Evolutionary conservation across 164 flowering plant species (phyloP).

Genomic region (Magnolia officinalis): DNA sequence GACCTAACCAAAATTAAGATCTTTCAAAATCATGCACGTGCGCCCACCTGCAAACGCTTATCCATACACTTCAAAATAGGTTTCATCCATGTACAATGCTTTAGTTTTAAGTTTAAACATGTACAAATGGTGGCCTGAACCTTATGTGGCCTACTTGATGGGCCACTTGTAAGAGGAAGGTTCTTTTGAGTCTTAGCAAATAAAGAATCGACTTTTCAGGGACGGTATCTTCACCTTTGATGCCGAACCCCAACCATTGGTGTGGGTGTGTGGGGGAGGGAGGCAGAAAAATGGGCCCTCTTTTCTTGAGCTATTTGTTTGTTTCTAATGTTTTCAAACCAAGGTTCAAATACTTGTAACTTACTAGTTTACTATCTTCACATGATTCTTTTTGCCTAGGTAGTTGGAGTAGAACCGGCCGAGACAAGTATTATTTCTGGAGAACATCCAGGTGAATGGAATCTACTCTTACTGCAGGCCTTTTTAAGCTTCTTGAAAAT

Average conservation of each 20-base stretch:
- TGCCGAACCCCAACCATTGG: neutral
- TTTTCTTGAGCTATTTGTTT: neutral
- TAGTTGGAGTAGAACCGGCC: constrained; percentile 84
- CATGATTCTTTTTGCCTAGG: constrained; percentile 38
- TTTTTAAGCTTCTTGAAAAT: neutral
- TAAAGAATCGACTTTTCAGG: neutral
- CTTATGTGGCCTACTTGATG: no score
- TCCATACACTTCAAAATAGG: no score
- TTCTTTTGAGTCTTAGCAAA: no score
- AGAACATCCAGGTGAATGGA: constrained; percentile 55
- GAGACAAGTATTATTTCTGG: constrained; percentile 74
- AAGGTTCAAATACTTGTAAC: neutral
- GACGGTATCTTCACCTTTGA: neutral
- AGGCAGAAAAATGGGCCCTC: neutral
- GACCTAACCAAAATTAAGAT: no score
- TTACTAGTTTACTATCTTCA: constrained; percentile 12
- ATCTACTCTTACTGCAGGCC: neutral
- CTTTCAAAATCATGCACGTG: no score
- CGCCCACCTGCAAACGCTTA: no score
- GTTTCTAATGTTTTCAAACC: neutral
- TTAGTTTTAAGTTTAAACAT: no score
- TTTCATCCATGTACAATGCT: no score
- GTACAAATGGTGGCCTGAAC: no score
- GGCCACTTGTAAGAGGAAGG: no score
- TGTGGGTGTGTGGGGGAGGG: neutral